These are phyloP conservation scores for Primulina tabacum DNA, from an alignment of 257 asterid genomes.

Conservation along the genomic window DNA sequence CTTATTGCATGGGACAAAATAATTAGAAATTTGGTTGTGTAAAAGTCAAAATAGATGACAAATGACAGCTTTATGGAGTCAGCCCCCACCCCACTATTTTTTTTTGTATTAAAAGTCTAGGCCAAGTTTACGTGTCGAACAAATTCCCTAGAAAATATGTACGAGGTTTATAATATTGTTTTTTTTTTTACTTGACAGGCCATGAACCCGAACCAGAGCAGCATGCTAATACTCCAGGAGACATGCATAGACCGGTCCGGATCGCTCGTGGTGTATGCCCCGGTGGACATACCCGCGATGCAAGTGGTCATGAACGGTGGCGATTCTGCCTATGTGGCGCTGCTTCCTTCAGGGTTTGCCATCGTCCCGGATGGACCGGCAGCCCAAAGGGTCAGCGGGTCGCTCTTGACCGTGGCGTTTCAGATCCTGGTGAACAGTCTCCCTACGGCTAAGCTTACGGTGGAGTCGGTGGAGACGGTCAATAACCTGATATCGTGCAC, in stretches of 20 bases:
- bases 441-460: slow-evolving; percentile 55
- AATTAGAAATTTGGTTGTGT: slow-evolving; percentile 31
- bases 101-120: slow-evolving; percentile 14
- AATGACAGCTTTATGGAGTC: slow-evolving; percentile 17
- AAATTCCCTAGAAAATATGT: too few species aligned
- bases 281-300: slow-evolving; percentile 66
- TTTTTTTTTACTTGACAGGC: slow-evolving; percentile 30
- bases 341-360: slow-evolving; percentile 53
- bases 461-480: slow-evolving; percentile 58
- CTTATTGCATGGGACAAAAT: slow-evolving; percentile 35
- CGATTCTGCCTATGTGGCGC: slow-evolving; percentile 52
- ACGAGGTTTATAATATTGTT: not conserved
- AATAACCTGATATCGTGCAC: slow-evolving; percentile 57
- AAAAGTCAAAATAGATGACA: slow-evolving; percentile 49
- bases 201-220: slow-evolving; percentile 47
- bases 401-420: slow-evolving; percentile 55
- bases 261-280: slow-evolving; percentile 62
- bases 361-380: slow-evolving; percentile 40
- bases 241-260: slow-evolving; percentile 51
- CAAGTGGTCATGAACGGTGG: slow-evolving; percentile 66
- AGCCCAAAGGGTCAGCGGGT: slow-evolving; percentile 37
- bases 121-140: not conserved
- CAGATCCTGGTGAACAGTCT: slow-evolving; percentile 56
- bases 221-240: slow-evolving; percentile 57
- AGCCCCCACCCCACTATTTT: not conserved